Base-by-base conservation (phyloP, 2,329 filamentous ascomycete species). In the Myriosclerotinia duriaeana region DNA sequence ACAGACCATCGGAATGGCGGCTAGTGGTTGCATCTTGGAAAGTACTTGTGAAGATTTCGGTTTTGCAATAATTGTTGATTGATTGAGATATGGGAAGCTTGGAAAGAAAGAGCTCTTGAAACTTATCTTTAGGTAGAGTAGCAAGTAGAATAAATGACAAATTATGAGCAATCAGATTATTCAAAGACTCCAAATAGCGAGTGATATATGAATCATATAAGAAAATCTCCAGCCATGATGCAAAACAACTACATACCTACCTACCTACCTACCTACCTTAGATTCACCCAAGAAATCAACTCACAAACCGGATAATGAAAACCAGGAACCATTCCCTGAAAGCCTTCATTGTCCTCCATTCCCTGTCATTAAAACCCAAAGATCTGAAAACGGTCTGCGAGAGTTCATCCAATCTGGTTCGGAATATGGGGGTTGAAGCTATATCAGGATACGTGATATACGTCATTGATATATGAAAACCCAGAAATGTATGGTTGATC, bases 1-100 rank as follows among this genome's bases (percentile, higher is more conserved):
- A 69, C 82, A 80, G 53, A 82, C 71, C 53, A 81, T 74, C 8
- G 84, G 84, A n/a, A 86, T 71, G 26, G 85, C 69, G 17, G 81
- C 80, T 42, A 78, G 72, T n/a, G 76, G 73, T 46, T 81, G 79
- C 82, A 84, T 84, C 22, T 44, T 67, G 66, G 6, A 30, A 56
- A 60, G 17, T 11, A 34, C n/a, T 14, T 52, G 26, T n/a, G n/a
- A 22, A 15, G 34, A 61, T 55, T 52, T 55, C 1, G 53, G 14
- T 15, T 54, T n/a, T 63, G 38, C 22, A n/a, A 34, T 58, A 15
- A 17, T 42, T n/a, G 6, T 53, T 34, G 54, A 60, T 46, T 11
- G 15, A 17, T 14, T 34, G 17, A 12, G 8, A 46, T 56, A 50
- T 22, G 20, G 26, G 26, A 17, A 40, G n/a, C 4, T 26, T 48